A percentile compares a stretch with the other conserved stretches of the same genome.
Evolutionary conservation across 768 basidiomycete species (phyloP).

Genomic region (Calocybe gangraenosa): DNA sequence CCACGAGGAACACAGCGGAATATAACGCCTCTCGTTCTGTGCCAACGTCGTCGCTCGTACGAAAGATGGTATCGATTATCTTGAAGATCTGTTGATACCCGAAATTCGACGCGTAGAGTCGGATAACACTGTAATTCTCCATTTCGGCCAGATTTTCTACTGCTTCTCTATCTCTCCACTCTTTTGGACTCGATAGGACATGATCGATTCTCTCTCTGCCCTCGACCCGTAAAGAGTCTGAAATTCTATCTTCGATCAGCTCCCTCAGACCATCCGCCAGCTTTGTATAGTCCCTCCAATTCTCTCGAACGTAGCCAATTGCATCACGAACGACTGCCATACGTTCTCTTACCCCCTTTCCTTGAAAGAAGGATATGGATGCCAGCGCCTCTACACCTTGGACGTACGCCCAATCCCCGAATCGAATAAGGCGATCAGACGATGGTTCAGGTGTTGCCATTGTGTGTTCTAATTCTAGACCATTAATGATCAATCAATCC

Average conservation of each 20-base stretch:
- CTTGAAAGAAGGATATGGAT: conserved; percentile 14
- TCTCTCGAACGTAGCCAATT: conserved; percentile 15
- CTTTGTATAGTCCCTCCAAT: conserved; percentile 16
- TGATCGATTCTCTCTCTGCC: conserved; percentile 3
- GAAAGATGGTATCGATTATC: conserved; percentile 16
- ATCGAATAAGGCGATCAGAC: conserved; percentile 11
- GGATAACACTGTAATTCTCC: conserved; percentile 12
- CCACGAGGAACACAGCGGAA: conserved; percentile 19
- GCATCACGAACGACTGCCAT: conserved; percentile 13
- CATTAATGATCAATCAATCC: too few relatives aligned
- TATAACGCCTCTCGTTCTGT: conserved; percentile 12
- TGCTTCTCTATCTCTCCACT: conserved; percentile 15
- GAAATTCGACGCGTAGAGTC: conserved; percentile 17
- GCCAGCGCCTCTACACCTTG: background rate
- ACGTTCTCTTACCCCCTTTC: conserved; percentile 14
- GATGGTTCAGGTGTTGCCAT: conserved; percentile 2
- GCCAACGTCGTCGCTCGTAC: conserved; percentile 8
- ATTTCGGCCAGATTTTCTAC: background rate
- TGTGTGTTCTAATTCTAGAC: too few relatives aligned
- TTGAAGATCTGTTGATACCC: conserved; percentile 19
- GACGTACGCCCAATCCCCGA: conserved; percentile 11
- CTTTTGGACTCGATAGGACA: conserved; percentile 11
- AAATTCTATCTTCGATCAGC: conserved; percentile 4
- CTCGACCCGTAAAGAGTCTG: background rate
- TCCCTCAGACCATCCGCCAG: conserved; percentile 16